Evolutionary conservation across 306 rosid genomes (phyloP).

Genomic region (Argentina anserina): DNA sequence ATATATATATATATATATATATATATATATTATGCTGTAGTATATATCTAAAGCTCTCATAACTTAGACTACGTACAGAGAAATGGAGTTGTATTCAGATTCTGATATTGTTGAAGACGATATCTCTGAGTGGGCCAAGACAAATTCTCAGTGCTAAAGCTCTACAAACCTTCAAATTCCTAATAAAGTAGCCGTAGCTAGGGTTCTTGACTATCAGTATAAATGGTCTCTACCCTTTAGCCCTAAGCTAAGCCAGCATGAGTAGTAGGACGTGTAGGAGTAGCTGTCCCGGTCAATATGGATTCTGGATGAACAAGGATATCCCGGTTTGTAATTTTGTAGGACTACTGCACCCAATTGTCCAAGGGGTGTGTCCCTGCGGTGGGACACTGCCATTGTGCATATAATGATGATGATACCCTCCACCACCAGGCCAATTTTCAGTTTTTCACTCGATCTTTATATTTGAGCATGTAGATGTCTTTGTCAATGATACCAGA

Average conservation of each 20-base stretch:
- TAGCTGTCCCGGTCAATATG: slow-evolving; percentile 21
- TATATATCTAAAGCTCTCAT: not conserved
- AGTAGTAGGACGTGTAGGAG: not conserved
- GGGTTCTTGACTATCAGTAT: slow-evolving; percentile 18
- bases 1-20: not conserved
- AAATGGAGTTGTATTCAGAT: not conserved
- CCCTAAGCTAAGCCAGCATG: not conserved
- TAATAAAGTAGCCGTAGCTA: slow-evolving; percentile 18
- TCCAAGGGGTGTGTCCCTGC: slow-evolving; percentile 22
- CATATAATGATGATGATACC: slow-evolving; percentile 20
- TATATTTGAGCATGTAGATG: not conserved
- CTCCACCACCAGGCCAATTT: slow-evolving; percentile 15
- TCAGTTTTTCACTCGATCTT: not conserved
- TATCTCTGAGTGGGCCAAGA: slow-evolving; percentile 22
- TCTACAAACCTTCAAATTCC: slow-evolving; percentile 20
- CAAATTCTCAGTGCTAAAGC: slow-evolving; percentile 15
- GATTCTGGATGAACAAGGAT: not conserved
- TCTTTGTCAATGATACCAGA: slow-evolving; percentile 15
- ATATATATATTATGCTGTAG: no score
- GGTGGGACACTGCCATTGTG: slow-evolving; percentile 34
- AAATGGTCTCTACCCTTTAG: not conserved
- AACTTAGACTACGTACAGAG: not conserved
- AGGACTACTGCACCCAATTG: slow-evolving; percentile 20
- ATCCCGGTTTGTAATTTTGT: not conserved
- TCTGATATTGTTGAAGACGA: not conserved